These are phyloP conservation scores for Cystofilobasidium ferigula DNA, from an alignment of 768 basidiomycete species.

Conservation along the genomic window DNA sequence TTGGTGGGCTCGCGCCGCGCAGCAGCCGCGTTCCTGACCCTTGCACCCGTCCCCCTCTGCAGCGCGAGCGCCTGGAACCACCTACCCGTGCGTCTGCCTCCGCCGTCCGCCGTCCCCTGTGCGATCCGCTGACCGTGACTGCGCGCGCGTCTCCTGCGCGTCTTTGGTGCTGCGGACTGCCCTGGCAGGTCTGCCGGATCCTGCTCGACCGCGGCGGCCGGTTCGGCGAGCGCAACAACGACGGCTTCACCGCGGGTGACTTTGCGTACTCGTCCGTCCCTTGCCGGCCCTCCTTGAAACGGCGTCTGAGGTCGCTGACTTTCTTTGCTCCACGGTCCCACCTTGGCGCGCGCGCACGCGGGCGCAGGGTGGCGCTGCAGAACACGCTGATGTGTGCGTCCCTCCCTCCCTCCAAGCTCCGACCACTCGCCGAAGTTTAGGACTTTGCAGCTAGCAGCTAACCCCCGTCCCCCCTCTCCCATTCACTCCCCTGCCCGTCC, in stretches of 20 bases:
- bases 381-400: constrained; percentile 40
- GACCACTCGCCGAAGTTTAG: too few species aligned
- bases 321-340: too few species aligned
- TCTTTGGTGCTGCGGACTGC: too few species aligned
- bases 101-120: too few species aligned
- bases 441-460: too few species aligned
- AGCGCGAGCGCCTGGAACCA: constrained; percentile 38
- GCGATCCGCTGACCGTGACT: too few species aligned
- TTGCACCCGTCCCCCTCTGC: constrained; percentile 24
- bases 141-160: not conserved
- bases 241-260: constrained; percentile 82
- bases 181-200: constrained; percentile 61
- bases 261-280: constrained; percentile 67
- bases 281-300: constrained; percentile 23
- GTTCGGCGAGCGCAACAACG: constrained; percentile 70
- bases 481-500: too few species aligned
- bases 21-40: constrained; percentile 13
- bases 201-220: constrained; percentile 82
- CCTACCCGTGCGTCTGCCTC: constrained; percentile 34
- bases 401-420: too few species aligned
- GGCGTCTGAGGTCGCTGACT: too few species aligned
- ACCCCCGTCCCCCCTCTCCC: too few species aligned
- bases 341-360: too few species aligned
- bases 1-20: not conserved
- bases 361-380: constrained; percentile 52